These are phyloP conservation scores for Coleophoma cylindrospora DNA, from an alignment of 2,329 filamentous ascomycete genomes.

Conservation along the genomic window DNA sequence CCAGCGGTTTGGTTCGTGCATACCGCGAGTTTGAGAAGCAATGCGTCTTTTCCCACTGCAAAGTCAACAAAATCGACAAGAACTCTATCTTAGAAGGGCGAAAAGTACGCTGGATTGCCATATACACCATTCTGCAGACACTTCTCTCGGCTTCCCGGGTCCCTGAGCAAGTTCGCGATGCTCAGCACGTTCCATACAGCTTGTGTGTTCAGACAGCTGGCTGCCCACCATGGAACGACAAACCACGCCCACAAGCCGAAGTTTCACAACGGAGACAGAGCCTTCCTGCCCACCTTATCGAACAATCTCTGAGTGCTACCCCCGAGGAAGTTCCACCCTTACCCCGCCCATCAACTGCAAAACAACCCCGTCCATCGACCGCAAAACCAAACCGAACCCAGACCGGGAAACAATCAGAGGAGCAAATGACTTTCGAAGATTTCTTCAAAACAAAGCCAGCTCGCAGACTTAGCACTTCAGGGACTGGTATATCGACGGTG, in stretches of 20 bases:
- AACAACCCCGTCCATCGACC: not conserved
- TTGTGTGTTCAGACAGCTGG: slow-evolving; percentile 18
- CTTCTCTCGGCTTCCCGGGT: slow-evolving; percentile 58
- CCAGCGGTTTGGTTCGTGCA: slow-evolving; percentile 53
- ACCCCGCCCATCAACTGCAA: slow-evolving; percentile 33
- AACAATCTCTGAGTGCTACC: not conserved
- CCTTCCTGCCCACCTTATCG: not conserved
- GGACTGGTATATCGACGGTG: slow-evolving; percentile 18
- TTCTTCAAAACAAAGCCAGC: not conserved
- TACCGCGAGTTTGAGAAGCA: slow-evolving; percentile 69
- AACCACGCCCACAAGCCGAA: slow-evolving; percentile 3
- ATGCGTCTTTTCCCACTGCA: slow-evolving; percentile 41
- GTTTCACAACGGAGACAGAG: not conserved
- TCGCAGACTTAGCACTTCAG: slow-evolving; percentile 13
- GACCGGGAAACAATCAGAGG: not conserved
- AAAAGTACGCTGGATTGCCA: slow-evolving; percentile 73
- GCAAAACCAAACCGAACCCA: not conserved
- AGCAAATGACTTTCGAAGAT: not conserved
- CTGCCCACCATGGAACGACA: slow-evolving; percentile 20
- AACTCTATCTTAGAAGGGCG: slow-evolving; percentile 61
- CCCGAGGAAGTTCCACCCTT: not conserved
- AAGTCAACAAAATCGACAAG: slow-evolving; percentile 51
- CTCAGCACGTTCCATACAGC: slow-evolving; percentile 51
- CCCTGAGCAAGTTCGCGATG: slow-evolving; percentile 56
- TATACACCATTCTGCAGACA: slow-evolving; percentile 71